Evolutionary conservation across 306 rosid species (phyloP), one percentile per base, ranked within the genome.

Genomic region (Medicago ruthenica): DNA sequence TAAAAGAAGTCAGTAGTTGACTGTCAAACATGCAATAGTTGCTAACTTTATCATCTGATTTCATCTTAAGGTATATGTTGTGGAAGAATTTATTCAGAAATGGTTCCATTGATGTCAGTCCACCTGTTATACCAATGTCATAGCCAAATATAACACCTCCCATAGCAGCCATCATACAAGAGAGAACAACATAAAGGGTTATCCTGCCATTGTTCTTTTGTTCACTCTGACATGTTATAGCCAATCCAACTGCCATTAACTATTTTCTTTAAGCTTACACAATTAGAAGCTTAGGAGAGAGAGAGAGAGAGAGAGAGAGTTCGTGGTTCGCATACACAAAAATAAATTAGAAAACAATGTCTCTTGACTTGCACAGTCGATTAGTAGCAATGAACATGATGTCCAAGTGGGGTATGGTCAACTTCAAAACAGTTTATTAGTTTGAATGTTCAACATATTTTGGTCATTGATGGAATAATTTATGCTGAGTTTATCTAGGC

Each of bases 91-190:
- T 91, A 71, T 83, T 76, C 39, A 91, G 80, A 81, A 91, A 91
- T 69, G 90, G 76, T 45, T 84, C 97, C 97, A 91, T 91, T 44
- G 97, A 89, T 2, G 92, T 89, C 73, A 91, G 92, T 16, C 94
- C 75, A 22, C 86, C 86, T 55, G 86, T 44, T 69, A 83, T 83
- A 3, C 86, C 86, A 39, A 83, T 83, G 77, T 79, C 86, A 75
- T 83, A 83, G 58, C 86, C 86, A 60, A 83, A 83, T 60, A 83
- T 74, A 15, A 79, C 71, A 9, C 83, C 86, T 70, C 86, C 83
- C 81, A 83, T 83, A 16, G 71, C 83, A 79, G 86, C 86, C 86
- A 83, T 83, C 83, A 83, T 79, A 18, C 83, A 79, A 42, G 86
- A 83, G 4, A 83, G 66, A 18, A 83, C 67, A 16, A 83, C 86